Evolutionary conservation across 1,284 basidiomycete species (phyloP).

Genomic region (Neolentinus lepideus): DNA sequence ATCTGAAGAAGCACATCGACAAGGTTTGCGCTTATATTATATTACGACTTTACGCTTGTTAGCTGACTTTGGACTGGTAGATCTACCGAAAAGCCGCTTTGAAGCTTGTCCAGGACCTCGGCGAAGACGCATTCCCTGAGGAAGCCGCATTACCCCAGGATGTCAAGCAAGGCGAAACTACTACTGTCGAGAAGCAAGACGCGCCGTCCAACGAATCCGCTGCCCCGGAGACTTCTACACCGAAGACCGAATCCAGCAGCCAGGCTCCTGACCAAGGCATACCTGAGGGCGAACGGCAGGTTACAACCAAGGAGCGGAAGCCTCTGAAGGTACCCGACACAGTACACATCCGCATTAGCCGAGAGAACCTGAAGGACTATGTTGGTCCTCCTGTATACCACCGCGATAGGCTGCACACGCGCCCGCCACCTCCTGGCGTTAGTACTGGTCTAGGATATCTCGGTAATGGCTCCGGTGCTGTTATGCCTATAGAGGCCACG

Average conservation of each 20-base stretch:
- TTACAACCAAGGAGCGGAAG: conserved; percentile 75
- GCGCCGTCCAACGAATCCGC: conserved; percentile 27
- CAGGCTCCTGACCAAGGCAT: conserved; percentile 7
- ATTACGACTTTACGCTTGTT: conserved; percentile 1
- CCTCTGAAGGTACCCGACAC: conserved; percentile 79
- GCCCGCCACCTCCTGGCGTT: conserved; percentile 84
- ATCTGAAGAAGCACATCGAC: conserved; percentile 94
- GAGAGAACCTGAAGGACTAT: conserved; percentile 91
- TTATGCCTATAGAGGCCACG: conserved; percentile 95
- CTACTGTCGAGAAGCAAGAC: conserved; percentile 32
- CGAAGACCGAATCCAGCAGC: conserved; percentile 8
- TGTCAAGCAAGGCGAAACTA: conserved; percentile 15
- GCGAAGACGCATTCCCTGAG: conserved; percentile 85
- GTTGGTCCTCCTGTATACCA: conserved; percentile 95
- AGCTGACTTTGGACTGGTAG: conserved; percentile 32
- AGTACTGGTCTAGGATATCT: conserved; percentile 93
- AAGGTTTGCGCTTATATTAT: conserved; percentile 48
- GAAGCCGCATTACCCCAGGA: conserved; percentile 24
- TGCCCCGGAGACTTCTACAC: conserved; percentile 20
- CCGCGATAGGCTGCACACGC: conserved; percentile 88
- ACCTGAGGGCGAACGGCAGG: conserved; percentile 31
- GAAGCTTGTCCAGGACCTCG: conserved; percentile 87
- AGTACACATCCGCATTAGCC: conserved; percentile 78
- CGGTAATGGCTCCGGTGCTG: conserved; percentile 92
- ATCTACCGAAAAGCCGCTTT: conserved; percentile 97